Evolutionary conservation across 1,284 basidiomycete genomes (phyloP), one percentile per base, ranked within the genome.

Genomic region (Moesziomyces sp.): DNA sequence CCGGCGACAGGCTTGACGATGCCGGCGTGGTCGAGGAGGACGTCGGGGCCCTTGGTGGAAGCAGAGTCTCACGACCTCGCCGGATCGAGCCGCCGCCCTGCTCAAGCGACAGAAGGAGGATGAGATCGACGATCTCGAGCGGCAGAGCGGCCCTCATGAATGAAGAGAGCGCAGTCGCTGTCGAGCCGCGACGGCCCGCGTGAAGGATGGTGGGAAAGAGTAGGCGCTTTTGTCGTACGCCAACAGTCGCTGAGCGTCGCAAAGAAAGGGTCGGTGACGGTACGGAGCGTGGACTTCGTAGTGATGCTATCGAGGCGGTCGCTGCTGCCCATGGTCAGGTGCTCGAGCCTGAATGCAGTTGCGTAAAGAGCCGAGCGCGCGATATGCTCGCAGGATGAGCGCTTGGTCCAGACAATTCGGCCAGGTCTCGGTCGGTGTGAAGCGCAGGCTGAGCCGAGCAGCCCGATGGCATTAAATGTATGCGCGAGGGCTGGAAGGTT

Each of bases 71-170:
- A 18, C 14, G 30, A 21, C 11, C 5, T 24, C 30, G 33, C n/a
- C 28, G 42, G 26, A 13, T 21, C 5, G 13, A 11, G 11, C 30
- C 30, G 26, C 42, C 21, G 3, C 26, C 38, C 13, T 33, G 30
- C 3, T 54, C 46, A 10, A 72, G 33, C 3, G 69, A 72, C 0
- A 49, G 42, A 4, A n/a, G 42, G 6, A 72, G 63, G 46, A 72
- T 67, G 53, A 72, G 55, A 52, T 72, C 69, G 19, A 72, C 57
- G 50, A 72, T 54, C 63, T 72, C 63, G 24, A 67, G 23, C 0
- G 69, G 69, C 42, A 72, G 44, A 52, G 40, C 38, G 11, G 23
- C 48, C 51, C 23, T 49, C 55, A 58, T 62, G 26, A n/a, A 40
- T 18, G 38, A 40, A 40, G 38, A 40, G 14, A 40, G 30, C 7